Evolutionary conservation across 768 basidiomycete species (phyloP).

Genomic region (Collybia mongolica): DNA sequence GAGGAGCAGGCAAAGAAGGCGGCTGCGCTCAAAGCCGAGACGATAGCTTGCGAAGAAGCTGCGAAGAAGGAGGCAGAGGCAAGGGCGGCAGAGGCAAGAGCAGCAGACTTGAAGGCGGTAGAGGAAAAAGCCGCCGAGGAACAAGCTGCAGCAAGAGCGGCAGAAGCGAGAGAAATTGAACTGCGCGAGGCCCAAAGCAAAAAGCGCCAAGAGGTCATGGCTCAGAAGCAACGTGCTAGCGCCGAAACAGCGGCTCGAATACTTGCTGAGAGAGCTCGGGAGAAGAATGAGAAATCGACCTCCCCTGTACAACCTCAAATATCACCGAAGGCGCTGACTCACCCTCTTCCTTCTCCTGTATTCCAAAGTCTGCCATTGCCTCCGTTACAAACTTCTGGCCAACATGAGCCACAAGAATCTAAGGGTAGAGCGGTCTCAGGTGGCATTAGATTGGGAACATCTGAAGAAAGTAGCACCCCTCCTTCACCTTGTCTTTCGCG

Average conservation of each 20-base stretch:
- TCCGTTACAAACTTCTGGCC: neutral
- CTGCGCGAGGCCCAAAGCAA: slow-evolving; percentile 28
- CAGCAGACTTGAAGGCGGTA: slow-evolving; percentile 10
- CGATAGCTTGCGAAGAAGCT: neutral
- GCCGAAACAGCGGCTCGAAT: slow-evolving; percentile 25
- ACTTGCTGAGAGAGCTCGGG: slow-evolving; percentile 22
- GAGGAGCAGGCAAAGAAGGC: slow-evolving; percentile 3
- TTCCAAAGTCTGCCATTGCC: slow-evolving; percentile 5
- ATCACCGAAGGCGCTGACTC: neutral
- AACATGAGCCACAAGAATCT: slow-evolving; percentile 4
- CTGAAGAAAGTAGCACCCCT: neutral
- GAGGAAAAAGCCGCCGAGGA: slow-evolving; percentile 7
- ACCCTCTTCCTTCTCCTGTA: slow-evolving; percentile 1
- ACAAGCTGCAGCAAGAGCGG: slow-evolving; percentile 12
- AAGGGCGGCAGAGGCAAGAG: slow-evolving; percentile 14
- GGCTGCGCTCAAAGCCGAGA: neutral
- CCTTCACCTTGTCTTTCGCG: too few relatives aligned
- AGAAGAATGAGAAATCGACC: slow-evolving; percentile 11
- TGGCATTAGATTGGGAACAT: slow-evolving; percentile 11
- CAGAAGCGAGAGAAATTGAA: slow-evolving; percentile 24
- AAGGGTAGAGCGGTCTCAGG: slow-evolving; percentile 10
- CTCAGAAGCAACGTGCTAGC: slow-evolving; percentile 26
- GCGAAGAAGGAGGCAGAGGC: slow-evolving; percentile 4
- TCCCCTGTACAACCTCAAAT: slow-evolving; percentile 3
- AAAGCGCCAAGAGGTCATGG: slow-evolving; percentile 25